phyloP scores from a whole-genome alignment of 2,329 filamentous ascomycete species.

The Clarireedia sp. region DNA sequence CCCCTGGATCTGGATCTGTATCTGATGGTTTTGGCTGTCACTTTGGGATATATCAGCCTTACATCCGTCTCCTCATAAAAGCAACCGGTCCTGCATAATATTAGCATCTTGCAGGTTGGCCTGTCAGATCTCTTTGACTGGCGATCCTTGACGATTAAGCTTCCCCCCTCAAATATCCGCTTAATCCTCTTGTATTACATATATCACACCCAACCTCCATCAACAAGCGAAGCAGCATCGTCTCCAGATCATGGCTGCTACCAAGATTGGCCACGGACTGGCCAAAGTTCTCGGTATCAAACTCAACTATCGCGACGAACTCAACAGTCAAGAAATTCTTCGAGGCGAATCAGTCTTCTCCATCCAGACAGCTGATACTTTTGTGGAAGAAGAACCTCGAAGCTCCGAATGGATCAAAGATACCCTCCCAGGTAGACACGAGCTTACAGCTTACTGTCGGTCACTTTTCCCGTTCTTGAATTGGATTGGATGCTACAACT shows the following conservation, averaged over 20 bases:
- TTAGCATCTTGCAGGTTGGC: slow-evolving; percentile 9
- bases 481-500: slow-evolving; percentile 88
- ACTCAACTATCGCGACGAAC: slow-evolving; percentile 57
- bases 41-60: slow-evolving; percentile 5
- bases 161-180: background rate
- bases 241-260: slow-evolving; percentile 19
- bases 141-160: background rate
- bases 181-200: background rate
- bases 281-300: slow-evolving; percentile 81
- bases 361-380: slow-evolving; percentile 62
- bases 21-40: too few relatives aligned
- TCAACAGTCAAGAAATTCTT: slow-evolving; percentile 47
- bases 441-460: slow-evolving; percentile 52
- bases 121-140: background rate
- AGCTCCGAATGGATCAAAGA: slow-evolving; percentile 63
- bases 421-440: slow-evolving; percentile 48
- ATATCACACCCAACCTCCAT: background rate
- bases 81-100: background rate
- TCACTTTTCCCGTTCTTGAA: slow-evolving; percentile 78
- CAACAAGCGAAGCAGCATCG: background rate
- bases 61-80: background rate
- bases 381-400: slow-evolving; percentile 75
- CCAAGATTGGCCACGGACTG: slow-evolving; percentile 61
- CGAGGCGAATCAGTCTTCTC: slow-evolving; percentile 78
- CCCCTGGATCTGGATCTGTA: background rate